These are phyloP conservation scores for Flaveria bidentis DNA, from an alignment of 129 eudicot genomes.

Conservation along the genomic window DNA sequence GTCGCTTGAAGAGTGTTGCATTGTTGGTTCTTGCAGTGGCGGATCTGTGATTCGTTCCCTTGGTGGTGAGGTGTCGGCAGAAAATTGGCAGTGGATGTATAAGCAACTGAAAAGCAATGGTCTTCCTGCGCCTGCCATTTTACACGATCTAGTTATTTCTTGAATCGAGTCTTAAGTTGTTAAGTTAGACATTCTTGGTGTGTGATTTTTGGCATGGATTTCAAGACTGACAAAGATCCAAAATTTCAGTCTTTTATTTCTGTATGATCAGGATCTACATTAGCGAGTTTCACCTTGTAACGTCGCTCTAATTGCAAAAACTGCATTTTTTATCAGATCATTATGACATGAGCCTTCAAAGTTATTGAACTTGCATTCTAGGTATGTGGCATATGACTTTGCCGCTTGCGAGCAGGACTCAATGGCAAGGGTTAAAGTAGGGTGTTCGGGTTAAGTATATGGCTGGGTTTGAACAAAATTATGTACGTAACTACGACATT, in stretches of 20 bases:
- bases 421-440: too few species aligned
- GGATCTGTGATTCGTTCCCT: slow-evolving; percentile 89
- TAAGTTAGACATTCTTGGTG: slow-evolving; percentile 26
- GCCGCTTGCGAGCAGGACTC: too few species aligned
- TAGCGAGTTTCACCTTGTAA: neutral
- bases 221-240: slow-evolving; percentile 14
- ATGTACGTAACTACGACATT: too few species aligned
- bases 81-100: slow-evolving; percentile 97
- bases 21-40: slow-evolving; percentile 87
- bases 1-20: slow-evolving; percentile 85
- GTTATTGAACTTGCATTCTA: too few species aligned
- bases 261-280: neutral
- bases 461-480: too few species aligned
- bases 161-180: slow-evolving; percentile 23
- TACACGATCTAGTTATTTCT: slow-evolving; percentile 17
- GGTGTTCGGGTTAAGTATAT: too few species aligned
- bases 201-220: slow-evolving; percentile 24
- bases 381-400: too few species aligned
- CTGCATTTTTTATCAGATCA: too few species aligned
- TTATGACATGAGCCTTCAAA: too few species aligned
- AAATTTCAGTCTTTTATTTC: slow-evolving; percentile 9
- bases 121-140: slow-evolving; percentile 50
- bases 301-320: neutral
- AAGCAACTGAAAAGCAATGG: slow-evolving; percentile 76
- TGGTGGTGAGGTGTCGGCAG: slow-evolving; percentile 89